Percentiles rank a stretch among this genome's conserved stretches.
Evolutionary conservation across 2,329 filamentous ascomycete genomes (phyloP).

Genomic region (Colletotrichum viniferum): DNA sequence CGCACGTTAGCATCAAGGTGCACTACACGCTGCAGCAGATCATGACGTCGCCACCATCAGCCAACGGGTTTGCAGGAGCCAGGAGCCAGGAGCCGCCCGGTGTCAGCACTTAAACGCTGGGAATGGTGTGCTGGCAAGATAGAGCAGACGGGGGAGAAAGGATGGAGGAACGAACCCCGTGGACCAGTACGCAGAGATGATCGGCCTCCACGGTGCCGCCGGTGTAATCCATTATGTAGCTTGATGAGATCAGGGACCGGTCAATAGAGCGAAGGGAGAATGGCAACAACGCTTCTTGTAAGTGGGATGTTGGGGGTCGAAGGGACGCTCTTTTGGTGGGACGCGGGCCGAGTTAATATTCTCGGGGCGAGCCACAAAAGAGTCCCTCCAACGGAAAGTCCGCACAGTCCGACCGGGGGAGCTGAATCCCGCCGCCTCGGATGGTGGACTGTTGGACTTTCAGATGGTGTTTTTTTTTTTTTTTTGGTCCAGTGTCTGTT

Average conservation of each 20-base stretch:
- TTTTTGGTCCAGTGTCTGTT: not conserved
- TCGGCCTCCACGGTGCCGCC: slow-evolving; percentile 61
- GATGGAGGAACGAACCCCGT: slow-evolving; percentile 64
- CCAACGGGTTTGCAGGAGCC: not conserved
- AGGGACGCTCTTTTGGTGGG: slow-evolving; percentile 7
- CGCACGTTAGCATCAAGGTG: not conserved
- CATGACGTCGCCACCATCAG: slow-evolving; percentile 21
- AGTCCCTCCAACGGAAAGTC: slow-evolving; percentile 19
- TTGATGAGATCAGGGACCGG: slow-evolving; percentile 35
- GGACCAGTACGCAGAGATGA: slow-evolving; percentile 79
- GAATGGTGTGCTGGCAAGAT: not conserved
- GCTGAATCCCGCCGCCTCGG: not conserved
- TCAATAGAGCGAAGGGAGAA: slow-evolving; percentile 36
- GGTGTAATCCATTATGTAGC: slow-evolving; percentile 47
- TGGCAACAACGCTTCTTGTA: slow-evolving; percentile 24
- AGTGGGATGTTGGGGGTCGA: not conserved
- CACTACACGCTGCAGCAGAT: not conserved
- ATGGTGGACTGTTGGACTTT: not conserved
- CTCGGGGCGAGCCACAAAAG: slow-evolving; percentile 16
- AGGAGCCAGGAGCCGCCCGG: not conserved
- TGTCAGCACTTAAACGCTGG: not conserved
- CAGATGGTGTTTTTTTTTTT: not conserved
- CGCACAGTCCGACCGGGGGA: slow-evolving; percentile 11
- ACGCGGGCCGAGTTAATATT: slow-evolving; percentile 18
- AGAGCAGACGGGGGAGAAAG: not conserved